Evolutionary conservation across 192 early-diverging fungal genomes (phyloP).

Genomic region (Umbelopsis vinacea): DNA sequence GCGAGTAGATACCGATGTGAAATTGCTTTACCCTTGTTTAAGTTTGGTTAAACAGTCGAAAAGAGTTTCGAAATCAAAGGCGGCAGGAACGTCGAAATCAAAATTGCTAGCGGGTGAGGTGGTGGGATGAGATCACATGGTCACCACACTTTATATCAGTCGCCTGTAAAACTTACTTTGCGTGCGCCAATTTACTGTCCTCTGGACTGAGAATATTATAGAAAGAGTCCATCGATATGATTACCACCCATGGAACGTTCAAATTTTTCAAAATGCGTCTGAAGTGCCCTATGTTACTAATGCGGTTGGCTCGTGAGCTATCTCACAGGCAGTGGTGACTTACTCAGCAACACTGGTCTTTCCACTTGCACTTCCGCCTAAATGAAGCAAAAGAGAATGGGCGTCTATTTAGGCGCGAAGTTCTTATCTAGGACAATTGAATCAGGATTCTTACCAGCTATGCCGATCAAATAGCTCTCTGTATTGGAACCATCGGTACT

Average conservation of each 20-base stretch:
- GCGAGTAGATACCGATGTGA: neutral
- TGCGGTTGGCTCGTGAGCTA: neutral
- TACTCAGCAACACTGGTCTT: slow-evolving; percentile 81
- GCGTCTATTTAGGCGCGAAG: neutral
- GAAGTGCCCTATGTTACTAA: neutral
- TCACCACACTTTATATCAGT: neutral
- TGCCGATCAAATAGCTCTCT: slow-evolving; percentile 71
- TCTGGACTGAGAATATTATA: slow-evolving; percentile 85
- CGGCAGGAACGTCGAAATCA: slow-evolving; percentile 93
- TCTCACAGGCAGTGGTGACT: neutral
- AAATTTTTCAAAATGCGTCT: slow-evolving; percentile 72
- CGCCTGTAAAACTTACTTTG: slow-evolving; percentile 41
- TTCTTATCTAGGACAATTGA: neutral
- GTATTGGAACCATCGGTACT: slow-evolving; percentile 65
- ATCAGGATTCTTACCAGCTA: slow-evolving; percentile 57
- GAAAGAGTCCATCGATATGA: slow-evolving; percentile 96
- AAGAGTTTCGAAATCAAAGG: slow-evolving; percentile 84
- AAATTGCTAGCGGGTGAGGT: slow-evolving; percentile 62
- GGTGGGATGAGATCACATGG: neutral
- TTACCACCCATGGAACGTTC: slow-evolving; percentile 84
- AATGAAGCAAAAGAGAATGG: neutral
- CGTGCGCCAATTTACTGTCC: slow-evolving; percentile 57
- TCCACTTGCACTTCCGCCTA: slow-evolving; percentile 80
- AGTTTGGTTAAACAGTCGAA: slow-evolving; percentile 73
- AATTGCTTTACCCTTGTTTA: slow-evolving; percentile 66